Percentiles rank a stretch among this genome's conserved stretches.
Evolutionary conservation across 148 eudicot species (phyloP).

Genomic region (Camellia granthamiana): DNA sequence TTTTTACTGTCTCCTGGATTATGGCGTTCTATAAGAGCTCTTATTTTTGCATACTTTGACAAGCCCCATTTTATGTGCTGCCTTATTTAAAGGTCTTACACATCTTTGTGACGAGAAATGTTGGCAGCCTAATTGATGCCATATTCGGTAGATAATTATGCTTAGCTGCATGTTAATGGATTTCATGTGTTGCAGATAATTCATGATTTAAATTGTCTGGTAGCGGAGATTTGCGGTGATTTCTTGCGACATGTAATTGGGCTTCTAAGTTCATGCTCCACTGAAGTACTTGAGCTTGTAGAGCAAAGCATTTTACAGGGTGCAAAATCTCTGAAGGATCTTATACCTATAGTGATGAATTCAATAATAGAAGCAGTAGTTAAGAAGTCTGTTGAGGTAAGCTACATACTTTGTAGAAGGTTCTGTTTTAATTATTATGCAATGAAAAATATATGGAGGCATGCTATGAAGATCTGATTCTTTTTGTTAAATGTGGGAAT

Average conservation of each 20-base stretch:
- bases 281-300: constrained; percentile 72
- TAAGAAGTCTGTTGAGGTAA: constrained; percentile 83
- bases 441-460: background rate
- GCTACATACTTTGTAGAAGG: constrained; percentile 18
- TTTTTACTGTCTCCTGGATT: background rate
- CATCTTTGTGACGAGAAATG: background rate
- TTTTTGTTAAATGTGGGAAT: background rate
- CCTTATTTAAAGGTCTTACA: background rate
- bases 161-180: background rate
- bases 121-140: background rate
- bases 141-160: background rate
- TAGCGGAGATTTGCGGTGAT: constrained; percentile 51
- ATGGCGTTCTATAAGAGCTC: background rate
- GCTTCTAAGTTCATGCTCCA: constrained; percentile 69
- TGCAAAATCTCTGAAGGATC: constrained; percentile 60
- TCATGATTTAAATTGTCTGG: constrained; percentile 73
- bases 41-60: background rate
- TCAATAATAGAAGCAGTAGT: constrained; percentile 62
- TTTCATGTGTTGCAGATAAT: constrained; percentile 57
- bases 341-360: constrained; percentile 45
- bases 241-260: constrained; percentile 56
- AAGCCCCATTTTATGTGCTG: background rate
- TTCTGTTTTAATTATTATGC: background rate
- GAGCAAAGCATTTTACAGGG: constrained; percentile 81
- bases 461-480: background rate